A percentile compares a stretch with the other conserved stretches of the same genome.
These are phyloP conservation scores for Sporothrix schenckii DNA, from an alignment of 2,329 filamentous ascomycete genomes.

Conservation along the genomic window DNA sequence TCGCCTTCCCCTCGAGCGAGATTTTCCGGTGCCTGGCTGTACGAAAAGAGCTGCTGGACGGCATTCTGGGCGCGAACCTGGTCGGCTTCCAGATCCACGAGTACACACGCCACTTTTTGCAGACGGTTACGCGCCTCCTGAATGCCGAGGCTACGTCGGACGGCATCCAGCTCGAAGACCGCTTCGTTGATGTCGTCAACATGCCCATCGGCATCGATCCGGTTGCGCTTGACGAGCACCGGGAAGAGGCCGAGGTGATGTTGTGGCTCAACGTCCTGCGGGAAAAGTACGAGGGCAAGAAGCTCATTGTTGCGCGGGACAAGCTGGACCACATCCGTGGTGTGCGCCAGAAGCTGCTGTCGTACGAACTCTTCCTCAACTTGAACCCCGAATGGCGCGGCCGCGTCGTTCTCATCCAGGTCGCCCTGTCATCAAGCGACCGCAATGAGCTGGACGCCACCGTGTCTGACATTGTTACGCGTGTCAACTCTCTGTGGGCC, in stretches of 20 bases:
- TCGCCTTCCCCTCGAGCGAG: conserved; percentile 93
- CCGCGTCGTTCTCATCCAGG: conserved; percentile 88
- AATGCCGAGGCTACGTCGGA: conserved; percentile 87
- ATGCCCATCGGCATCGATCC: conserved; percentile 92
- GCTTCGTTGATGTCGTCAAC: conserved; percentile 85
- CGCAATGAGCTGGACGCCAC: conserved; percentile 84
- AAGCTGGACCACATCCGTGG: conserved; percentile 93
- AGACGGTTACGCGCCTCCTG: conserved; percentile 90
- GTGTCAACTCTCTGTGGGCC: conserved; percentile 89
- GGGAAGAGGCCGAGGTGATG: conserved; percentile 71
- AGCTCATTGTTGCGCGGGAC: conserved; percentile 87
- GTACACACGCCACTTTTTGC: conserved; percentile 90
- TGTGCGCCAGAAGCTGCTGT: conserved; percentile 88
- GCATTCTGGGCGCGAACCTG: conserved; percentile 89
- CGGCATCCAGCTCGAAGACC: conserved; percentile 86
- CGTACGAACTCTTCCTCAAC: conserved; percentile 92
- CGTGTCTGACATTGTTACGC: conserved; percentile 89
- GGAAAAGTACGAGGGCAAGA: conserved; percentile 84
- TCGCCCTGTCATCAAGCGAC: conserved; percentile 87
- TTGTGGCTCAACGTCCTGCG: conserved; percentile 79
- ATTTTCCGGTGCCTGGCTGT: conserved; percentile 91
- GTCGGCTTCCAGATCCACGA: conserved; percentile 93
- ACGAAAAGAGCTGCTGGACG: conserved; percentile 83
- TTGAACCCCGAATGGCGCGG: conserved; percentile 89
- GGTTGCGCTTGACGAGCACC: conserved; percentile 69